Base-by-base conservation (phyloP, 2,329 filamentous ascomycete genomes). In the Cladosporium sp. region DNA sequence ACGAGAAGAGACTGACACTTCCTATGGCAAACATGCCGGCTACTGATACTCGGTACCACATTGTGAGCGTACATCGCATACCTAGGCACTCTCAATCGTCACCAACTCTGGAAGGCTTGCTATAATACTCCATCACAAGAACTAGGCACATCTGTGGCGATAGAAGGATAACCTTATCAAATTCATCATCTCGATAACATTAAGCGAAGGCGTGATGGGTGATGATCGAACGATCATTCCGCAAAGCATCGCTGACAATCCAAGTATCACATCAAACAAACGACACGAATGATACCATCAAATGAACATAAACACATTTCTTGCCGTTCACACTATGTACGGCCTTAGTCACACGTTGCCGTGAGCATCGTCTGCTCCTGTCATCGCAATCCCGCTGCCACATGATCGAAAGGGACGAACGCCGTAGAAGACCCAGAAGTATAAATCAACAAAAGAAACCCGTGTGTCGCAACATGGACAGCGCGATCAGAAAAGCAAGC, bases 221-320 rank as follows among this genome's bases (percentile, higher is more conserved):
- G n/a, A 46, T 1, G 6, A 46, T n/a, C 4, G n/a, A 46, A 46
- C n/a, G 3, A 46, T 46, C n/a, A 13, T n/a, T 23, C n/a, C 21
- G 7, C 1, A 10, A n/a, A 8, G 2, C 18, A 2, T n/a, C 36
- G 7, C 36, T 43, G 18, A 16, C n/a, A n/a, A n/a, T n/a, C 13
- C 5, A n/a, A 6, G 36, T 43, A 46, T 46, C 39, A 13, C 28
- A 32, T n/a, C 8, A 3, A 30, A 32, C 6, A 1, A 3, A 32
- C 8, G 18, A 54, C 51, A n/a, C 7, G 25, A 30, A 18, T 30
- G 26, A 32, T 1, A 54, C 26, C 51, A 54, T 54, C 51, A 23
- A 63, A 56, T 63, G 48, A 63, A 63, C 60, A 63, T 63, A 56
- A 63, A 63, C 49, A 63, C 49, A 54, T 63, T 56, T 56, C 49